These are phyloP conservation scores for Candida sanyaensis DNA, from an alignment of 1,139 yeast genomes.

Conservation along the genomic window DNA sequence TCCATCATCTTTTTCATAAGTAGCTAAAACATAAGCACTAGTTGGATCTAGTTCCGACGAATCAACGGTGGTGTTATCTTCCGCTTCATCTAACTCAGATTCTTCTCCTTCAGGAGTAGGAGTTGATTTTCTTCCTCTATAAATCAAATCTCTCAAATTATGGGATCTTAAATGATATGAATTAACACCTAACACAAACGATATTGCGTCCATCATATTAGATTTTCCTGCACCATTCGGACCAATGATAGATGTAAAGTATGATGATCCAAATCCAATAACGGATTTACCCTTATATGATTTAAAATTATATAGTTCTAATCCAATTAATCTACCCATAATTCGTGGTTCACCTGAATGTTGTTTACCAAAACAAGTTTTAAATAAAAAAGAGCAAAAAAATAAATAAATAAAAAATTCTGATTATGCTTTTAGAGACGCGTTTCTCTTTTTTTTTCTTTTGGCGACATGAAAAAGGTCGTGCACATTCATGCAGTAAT, in stretches of 20 bases:
- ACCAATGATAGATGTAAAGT: slow-evolving; percentile 90
- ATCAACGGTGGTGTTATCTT: slow-evolving; percentile 18
- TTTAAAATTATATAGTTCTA: slow-evolving; percentile 84
- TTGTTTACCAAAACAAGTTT: too few relatives aligned
- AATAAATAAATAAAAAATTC: too few relatives aligned
- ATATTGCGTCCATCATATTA: slow-evolving; percentile 97
- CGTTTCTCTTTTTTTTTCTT: too few relatives aligned
- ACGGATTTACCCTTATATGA: slow-evolving; percentile 78
- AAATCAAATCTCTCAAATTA: slow-evolving; percentile 73
- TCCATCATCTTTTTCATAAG: slow-evolving; percentile 66
- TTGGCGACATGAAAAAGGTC: too few relatives aligned
- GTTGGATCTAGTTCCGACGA: slow-evolving; percentile 44
- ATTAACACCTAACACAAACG: slow-evolving; percentile 88
- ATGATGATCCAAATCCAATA: slow-evolving; percentile 80
- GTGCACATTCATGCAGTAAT: too few relatives aligned
- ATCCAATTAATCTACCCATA: slow-evolving; percentile 81
- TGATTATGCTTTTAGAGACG: too few relatives aligned
- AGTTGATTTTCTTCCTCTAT: slow-evolving; percentile 57
- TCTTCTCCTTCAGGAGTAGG: slow-evolving; percentile 11
- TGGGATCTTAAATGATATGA: slow-evolving; percentile 77
- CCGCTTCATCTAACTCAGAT: not conserved
- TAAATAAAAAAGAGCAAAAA: too few relatives aligned
- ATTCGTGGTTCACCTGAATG: not conserved
- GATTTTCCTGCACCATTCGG: slow-evolving; percentile 99
- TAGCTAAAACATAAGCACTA: slow-evolving; percentile 78